Evolutionary conservation across 805 yeast species (phyloP).

Genomic region (Maudiozyma barnettii): DNA sequence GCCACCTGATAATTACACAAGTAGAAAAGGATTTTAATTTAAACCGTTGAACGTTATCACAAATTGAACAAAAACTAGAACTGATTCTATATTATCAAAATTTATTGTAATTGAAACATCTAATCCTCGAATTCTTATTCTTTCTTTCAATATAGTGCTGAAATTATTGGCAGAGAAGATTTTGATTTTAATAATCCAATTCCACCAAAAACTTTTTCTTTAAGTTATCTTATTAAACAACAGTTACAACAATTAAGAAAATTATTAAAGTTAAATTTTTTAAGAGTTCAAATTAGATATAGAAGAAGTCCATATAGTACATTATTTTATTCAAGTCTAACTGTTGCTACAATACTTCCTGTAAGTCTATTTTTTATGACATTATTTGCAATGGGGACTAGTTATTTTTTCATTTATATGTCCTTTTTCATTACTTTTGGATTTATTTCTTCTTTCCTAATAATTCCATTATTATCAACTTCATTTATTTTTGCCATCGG

Average conservation of each 20-base stretch:
- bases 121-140: not conserved
- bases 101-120: not conserved
- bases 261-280: constrained; percentile 1
- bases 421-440: constrained; percentile 16
- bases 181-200: not conserved
- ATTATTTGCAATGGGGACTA: constrained; percentile 17
- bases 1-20: too few species aligned
- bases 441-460: constrained; percentile 16
- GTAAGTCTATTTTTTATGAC: constrained; percentile 8
- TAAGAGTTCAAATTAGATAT: constrained; percentile 7
- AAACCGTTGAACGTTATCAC: too few species aligned
- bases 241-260: constrained; percentile 2
- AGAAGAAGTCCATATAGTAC: constrained; percentile 18
- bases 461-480: constrained; percentile 20
- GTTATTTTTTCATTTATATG: constrained; percentile 18
- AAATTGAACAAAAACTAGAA: too few species aligned
- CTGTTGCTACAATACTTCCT: constrained; percentile 5
- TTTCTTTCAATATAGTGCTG: not conserved
- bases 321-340: constrained; percentile 7
- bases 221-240: not conserved
- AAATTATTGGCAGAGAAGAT: not conserved
- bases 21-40: too few species aligned
- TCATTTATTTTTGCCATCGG: constrained; percentile 24
- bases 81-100: too few species aligned
- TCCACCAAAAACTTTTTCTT: not conserved